phyloP scores from a whole-genome alignment of 2,329 filamentous ascomycete species.

The Xylaria digitata region DNA sequence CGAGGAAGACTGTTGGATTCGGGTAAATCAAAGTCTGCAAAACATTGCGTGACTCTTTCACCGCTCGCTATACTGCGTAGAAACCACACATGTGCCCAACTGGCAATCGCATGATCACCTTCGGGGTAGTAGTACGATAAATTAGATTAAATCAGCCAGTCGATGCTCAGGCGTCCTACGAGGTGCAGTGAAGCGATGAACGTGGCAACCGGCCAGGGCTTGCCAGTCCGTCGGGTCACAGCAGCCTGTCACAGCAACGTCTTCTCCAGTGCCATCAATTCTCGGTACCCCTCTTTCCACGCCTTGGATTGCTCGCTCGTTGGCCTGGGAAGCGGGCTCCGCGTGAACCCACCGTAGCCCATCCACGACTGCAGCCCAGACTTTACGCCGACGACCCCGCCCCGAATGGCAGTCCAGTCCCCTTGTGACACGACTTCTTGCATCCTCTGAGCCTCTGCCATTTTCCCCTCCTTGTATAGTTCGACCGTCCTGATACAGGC shows the following conservation, averaged over 20 bases:
- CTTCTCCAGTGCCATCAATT: slow-evolving; percentile 64
- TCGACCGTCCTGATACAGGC: slow-evolving; percentile 71
- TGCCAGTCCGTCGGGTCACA: slow-evolving; percentile 33
- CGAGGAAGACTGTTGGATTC: slow-evolving; percentile 1
- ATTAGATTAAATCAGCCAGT: slow-evolving; percentile 9
- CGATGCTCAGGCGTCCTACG: background rate
- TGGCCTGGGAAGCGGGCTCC: slow-evolving; percentile 63
- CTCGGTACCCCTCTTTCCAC: slow-evolving; percentile 68
- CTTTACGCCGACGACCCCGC: slow-evolving; percentile 78
- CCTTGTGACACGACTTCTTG: slow-evolving; percentile 74
- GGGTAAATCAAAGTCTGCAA: background rate
- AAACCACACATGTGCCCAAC: slow-evolving; percentile 17
- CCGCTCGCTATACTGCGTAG: background rate
- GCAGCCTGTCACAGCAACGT: slow-evolving; percentile 52
- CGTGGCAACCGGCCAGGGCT: slow-evolving; percentile 24
- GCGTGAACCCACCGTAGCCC: slow-evolving; percentile 72
- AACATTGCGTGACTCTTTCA: slow-evolving; percentile 2
- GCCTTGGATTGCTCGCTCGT: slow-evolving; percentile 59
- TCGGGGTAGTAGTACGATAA: background rate
- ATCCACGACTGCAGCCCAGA: slow-evolving; percentile 72
- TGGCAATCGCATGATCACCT: slow-evolving; percentile 17
- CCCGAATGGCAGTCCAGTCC: slow-evolving; percentile 78
- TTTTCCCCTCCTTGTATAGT: slow-evolving; percentile 67
- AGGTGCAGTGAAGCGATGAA: slow-evolving; percentile 14
- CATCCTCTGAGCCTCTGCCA: slow-evolving; percentile 69